A percentile compares a stretch with the other conserved stretches of the same genome.
These are phyloP conservation scores for Rhizopus arrhizus DNA, from an alignment of 371 early-diverging fungal genomes.

Conservation along the genomic window DNA sequence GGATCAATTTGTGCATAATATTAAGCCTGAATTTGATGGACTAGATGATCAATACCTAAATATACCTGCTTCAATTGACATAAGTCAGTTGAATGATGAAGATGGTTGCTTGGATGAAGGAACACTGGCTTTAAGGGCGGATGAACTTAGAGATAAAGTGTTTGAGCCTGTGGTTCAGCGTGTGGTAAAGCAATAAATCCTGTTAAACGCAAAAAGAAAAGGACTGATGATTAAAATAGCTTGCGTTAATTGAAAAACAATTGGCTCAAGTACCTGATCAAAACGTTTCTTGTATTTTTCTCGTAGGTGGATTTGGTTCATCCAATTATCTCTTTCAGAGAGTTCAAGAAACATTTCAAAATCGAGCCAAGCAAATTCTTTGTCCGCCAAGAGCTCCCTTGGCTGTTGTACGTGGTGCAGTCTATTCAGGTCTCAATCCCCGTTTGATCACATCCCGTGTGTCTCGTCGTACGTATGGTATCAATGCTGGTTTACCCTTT, in stretches of 20 bases:
- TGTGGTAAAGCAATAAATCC: conserved; percentile 36
- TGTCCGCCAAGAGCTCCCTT: conserved; percentile 48
- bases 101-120: conserved; percentile 56
- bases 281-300: conserved; percentile 37
- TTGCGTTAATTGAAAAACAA: conserved; percentile 43
- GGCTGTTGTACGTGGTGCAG: conserved; percentile 57
- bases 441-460: conserved; percentile 55
- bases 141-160: conserved; percentile 51
- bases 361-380: conserved; percentile 35
- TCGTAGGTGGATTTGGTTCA: conserved; percentile 56
- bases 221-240: conserved; percentile 17
- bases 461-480: conserved; percentile 62
- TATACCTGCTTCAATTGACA: conserved; percentile 46
- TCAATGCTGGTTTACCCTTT: conserved; percentile 62
- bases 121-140: conserved; percentile 46
- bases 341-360: conserved; percentile 34
- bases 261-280: conserved; percentile 28
- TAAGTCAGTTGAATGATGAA: conserved; percentile 43
- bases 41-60: conserved; percentile 52
- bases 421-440: conserved; percentile 56
- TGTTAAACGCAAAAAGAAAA: neutral
- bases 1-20: conserved; percentile 59
- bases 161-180: conserved; percentile 60
- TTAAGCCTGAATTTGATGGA: conserved; percentile 63
- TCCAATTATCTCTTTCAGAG: conserved; percentile 49